Base-by-base conservation (phyloP, 371 early-diverging fungal genomes). In the Syncephalastrum sp. region DNA sequence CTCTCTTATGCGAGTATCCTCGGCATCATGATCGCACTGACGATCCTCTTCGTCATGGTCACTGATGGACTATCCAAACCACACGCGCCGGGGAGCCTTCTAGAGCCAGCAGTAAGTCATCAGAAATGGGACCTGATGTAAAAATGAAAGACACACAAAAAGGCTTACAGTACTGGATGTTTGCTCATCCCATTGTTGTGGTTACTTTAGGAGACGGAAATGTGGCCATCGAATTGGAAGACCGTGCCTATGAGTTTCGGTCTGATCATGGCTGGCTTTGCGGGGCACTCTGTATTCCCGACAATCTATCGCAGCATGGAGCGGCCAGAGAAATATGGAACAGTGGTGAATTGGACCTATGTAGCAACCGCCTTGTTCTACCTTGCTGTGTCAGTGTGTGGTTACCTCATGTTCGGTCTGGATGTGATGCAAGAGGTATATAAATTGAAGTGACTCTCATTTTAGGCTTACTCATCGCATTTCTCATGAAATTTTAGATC, bases 381-480 rank as follows among this genome's bases (percentile, higher is more conserved):
- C 38, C 57, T 69, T 24, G 44, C 51, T 12, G 65, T 77, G 15
- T 70, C 70, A 16, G 70, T 67, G 25, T 61, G 64, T 49, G 91
- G 92, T 14, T 90, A 90, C 65, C 24, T 72, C 33, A 90, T 90
- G 91, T 90, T 88, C 78, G 91, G 91, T 0, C 54, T 66, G 46
- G 67, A 57, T 13, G 72, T 76, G 6, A 69, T 77, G 67, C 77
- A 84, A 68, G 87, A 87, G 74, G 83, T 82, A 72, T 54, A 52
- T 54, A 48, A 23, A 56, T 15, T 38, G 21, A 23, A 56, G 4
- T 38, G 21, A 46, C 29, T 6, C 41, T 42, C 13, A 15, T 42
- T 86, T 77, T 87, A 27, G 14, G 17, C 41, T n/a, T n/a, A 38
- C 42, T 53, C 17, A 38, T 53, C 38, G n/a, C 23, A 38, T 29